Evolutionary conservation across 2,329 filamentous ascomycete species (phyloP).

Genomic region (Aspergillus versicolor): DNA sequence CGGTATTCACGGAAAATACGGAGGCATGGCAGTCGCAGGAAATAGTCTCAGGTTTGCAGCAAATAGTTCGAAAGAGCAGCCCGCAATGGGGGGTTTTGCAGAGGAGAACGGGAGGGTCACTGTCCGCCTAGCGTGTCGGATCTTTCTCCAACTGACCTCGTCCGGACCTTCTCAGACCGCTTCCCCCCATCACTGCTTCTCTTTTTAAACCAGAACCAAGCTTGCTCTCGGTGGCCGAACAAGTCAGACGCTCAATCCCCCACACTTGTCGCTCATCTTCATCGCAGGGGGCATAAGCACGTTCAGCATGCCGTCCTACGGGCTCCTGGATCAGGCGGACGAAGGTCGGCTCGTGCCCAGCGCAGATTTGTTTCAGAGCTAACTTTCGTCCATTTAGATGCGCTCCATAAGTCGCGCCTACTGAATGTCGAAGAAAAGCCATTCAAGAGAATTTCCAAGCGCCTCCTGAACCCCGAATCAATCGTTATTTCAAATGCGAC

Average conservation of each 20-base stretch:
- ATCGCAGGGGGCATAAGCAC: background rate
- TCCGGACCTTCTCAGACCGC: slow-evolving; percentile 14
- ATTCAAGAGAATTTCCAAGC: slow-evolving; percentile 84
- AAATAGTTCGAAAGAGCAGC: slow-evolving; percentile 5
- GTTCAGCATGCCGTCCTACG: slow-evolving; percentile 56
- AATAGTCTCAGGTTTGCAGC: slow-evolving; percentile 6
- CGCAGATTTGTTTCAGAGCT: slow-evolving; percentile 15
- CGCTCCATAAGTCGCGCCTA: slow-evolving; percentile 82
- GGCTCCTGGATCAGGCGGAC: slow-evolving; percentile 70
- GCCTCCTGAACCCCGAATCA: slow-evolving; percentile 68
- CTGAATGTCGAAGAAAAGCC: slow-evolving; percentile 89
- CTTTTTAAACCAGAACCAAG: slow-evolving; percentile 8
- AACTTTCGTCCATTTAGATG: slow-evolving; percentile 51
- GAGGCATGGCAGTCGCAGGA: background rate
- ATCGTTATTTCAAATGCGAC: slow-evolving; percentile 58
- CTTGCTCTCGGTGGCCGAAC: slow-evolving; percentile 18
- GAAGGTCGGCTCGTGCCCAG: slow-evolving; percentile 35
- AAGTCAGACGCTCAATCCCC: slow-evolving; percentile 1
- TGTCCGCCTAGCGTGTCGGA: slow-evolving; percentile 10
- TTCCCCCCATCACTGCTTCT: background rate
- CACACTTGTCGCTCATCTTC: background rate
- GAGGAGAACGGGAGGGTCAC: background rate
- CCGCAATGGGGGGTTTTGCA: slow-evolving; percentile 4
- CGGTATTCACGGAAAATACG: background rate
- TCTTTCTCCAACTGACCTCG: background rate